Evolutionary conservation across 495 filamentous ascomycete species (phyloP).

Genomic region (Choiromyces venosus): DNA sequence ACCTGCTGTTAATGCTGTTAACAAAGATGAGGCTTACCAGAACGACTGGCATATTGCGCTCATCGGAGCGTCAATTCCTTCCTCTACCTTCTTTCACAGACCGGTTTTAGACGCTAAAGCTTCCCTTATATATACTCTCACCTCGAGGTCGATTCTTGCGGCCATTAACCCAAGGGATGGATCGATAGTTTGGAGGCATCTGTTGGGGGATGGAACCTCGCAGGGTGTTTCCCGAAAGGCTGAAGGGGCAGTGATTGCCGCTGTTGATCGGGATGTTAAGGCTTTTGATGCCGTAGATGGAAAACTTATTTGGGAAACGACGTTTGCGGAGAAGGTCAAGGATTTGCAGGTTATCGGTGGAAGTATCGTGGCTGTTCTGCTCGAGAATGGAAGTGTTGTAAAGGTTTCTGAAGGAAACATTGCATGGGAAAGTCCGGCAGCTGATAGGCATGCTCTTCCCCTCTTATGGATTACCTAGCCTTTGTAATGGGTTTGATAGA

Average conservation of each 20-base stretch:
- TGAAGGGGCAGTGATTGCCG: slow-evolving; percentile 69
- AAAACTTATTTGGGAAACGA: slow-evolving; percentile 65
- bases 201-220: slow-evolving; percentile 48
- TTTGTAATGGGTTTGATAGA: neutral
- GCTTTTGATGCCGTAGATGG: slow-evolving; percentile 84
- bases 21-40: slow-evolving; percentile 81
- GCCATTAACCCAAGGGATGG: slow-evolving; percentile 87
- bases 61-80: slow-evolving; percentile 69
- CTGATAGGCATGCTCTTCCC: slow-evolving; percentile 20
- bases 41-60: slow-evolving; percentile 91
- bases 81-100: slow-evolving; percentile 90
- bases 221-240: slow-evolving; percentile 61
- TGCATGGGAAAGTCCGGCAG: slow-evolving; percentile 61
- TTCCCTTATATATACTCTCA: slow-evolving; percentile 84
- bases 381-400: slow-evolving; percentile 55
- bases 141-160: slow-evolving; percentile 71
- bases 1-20: slow-evolving; percentile 58
- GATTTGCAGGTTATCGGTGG: slow-evolving; percentile 78
- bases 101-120: slow-evolving; percentile 75
- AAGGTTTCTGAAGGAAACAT: slow-evolving; percentile 67
- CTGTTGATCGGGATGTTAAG: slow-evolving; percentile 59
- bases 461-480: neutral
- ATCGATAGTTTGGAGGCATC: slow-evolving; percentile 76
- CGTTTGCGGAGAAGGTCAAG: slow-evolving; percentile 55
- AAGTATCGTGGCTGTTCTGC: slow-evolving; percentile 68